phyloP scores from a whole-genome alignment of 805 yeast genomes.

The Ogataea ganodermae region DNA sequence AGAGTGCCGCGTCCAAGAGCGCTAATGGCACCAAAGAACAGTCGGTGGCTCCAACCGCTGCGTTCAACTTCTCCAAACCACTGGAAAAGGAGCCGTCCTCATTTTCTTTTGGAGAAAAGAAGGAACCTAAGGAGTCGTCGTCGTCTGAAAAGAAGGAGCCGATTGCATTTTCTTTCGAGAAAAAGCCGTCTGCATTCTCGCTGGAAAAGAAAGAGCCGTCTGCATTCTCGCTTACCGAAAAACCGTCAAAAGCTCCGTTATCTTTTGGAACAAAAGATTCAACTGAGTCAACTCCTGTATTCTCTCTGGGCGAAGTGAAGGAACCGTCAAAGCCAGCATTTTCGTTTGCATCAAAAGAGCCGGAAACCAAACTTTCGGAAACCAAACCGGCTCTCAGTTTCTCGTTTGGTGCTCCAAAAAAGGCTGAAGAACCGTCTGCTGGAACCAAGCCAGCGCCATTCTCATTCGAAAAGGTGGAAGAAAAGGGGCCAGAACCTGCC shows the following conservation, averaged over 20 bases:
- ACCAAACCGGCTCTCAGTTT: background rate
- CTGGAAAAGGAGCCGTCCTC: background rate
- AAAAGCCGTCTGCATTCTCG: too few species aligned
- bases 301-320: constrained; percentile 14
- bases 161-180: too few species aligned
- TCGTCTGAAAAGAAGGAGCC: background rate
- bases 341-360: background rate
- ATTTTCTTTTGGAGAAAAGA: constrained; percentile 13
- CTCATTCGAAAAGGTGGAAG: too few species aligned
- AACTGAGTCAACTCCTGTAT: constrained; percentile 11
- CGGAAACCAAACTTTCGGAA: background rate
- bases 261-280: background rate
- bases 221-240: too few species aligned
- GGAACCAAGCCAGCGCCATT: background rate
- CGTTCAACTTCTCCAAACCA: constrained; percentile 13
- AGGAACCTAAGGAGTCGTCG: constrained; percentile 1
- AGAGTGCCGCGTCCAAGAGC: background rate
- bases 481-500: too few species aligned
- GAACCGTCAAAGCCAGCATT: constrained; percentile 3
- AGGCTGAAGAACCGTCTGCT: background rate
- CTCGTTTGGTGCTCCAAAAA: background rate
- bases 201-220: background rate
- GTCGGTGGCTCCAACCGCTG: constrained; percentile 14
- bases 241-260: background rate
- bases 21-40: background rate